These are phyloP conservation scores for Zychaea mexicana DNA, from an alignment of 371 early-diverging fungal species.

Conservation along the genomic window DNA sequence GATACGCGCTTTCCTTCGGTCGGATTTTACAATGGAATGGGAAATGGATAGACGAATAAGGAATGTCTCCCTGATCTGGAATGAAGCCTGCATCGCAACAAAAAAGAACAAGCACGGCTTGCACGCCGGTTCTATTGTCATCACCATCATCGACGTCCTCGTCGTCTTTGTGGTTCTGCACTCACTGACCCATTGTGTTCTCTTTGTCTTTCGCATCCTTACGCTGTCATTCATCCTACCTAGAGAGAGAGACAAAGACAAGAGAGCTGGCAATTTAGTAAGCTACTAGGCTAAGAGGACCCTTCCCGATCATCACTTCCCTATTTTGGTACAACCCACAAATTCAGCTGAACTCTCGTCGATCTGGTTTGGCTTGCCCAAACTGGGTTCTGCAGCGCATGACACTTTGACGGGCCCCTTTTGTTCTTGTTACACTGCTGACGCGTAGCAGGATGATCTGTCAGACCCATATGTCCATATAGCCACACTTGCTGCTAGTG, in stretches of 20 bases:
- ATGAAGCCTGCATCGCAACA: constrained; percentile 13
- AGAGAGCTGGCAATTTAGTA: too few species aligned
- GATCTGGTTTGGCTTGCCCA: constrained; percentile 6
- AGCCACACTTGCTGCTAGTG: neutral
- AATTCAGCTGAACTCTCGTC: constrained; percentile 1
- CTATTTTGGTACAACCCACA: constrained; percentile 14
- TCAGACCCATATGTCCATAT: constrained; percentile 11
- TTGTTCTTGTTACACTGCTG: constrained; percentile 14
- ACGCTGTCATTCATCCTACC: neutral
- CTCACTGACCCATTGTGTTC: neutral
- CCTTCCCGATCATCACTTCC: constrained; percentile 9
- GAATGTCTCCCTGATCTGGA: constrained; percentile 32
- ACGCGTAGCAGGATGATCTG: constrained; percentile 19
- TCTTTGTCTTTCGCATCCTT: neutral
- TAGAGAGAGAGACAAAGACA: too few species aligned
- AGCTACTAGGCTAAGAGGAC: constrained; percentile 1
- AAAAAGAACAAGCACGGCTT: neutral
- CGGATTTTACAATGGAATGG: constrained; percentile 37
- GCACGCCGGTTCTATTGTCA: neutral
- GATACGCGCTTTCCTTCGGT: too few species aligned
- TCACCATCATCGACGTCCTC: neutral
- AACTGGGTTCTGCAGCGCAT: constrained; percentile 6
- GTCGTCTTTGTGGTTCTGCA: too few species aligned
- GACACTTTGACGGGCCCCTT: neutral
- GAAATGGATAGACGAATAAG: constrained; percentile 22